Conservation (phyloP, 2,329 filamentous ascomycete genomes). For the Phaeophleospora eucalypticola region DNA sequence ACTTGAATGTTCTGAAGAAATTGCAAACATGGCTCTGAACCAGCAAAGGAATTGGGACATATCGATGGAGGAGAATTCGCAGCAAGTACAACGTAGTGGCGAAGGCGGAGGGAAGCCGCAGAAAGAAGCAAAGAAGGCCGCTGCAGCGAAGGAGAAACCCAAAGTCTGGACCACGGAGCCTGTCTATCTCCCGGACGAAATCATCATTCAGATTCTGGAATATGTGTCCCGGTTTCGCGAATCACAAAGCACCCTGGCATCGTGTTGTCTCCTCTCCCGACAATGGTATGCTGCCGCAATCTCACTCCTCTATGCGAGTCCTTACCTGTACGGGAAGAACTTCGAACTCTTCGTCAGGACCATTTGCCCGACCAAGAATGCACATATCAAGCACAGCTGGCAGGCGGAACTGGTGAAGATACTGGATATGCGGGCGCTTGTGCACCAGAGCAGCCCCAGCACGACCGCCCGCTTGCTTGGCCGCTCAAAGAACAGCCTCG, state of each 20-base stretch:
- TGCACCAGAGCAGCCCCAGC: constrained; percentile 57
- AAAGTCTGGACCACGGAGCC: constrained; percentile 21
- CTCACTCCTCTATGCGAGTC: constrained; percentile 49
- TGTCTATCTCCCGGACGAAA: constrained; percentile 51
- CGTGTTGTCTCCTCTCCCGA: constrained; percentile 50
- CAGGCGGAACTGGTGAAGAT: constrained; percentile 49
- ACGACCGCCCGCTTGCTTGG: constrained; percentile 55
- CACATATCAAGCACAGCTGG: constrained; percentile 47
- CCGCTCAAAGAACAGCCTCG: constrained; percentile 49
- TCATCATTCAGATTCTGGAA: constrained; percentile 49
- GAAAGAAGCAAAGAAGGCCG: constrained; percentile 2
- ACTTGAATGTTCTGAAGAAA: too few relatives aligned
- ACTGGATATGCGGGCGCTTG: constrained; percentile 52
- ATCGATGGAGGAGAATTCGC: constrained; percentile 35
- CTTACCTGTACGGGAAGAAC: constrained; percentile 49
- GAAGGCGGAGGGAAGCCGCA: background rate
- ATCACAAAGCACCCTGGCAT: constrained; percentile 47
- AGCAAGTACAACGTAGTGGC: constrained; percentile 17
- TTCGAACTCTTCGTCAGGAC: constrained; percentile 53
- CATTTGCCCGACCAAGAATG: constrained; percentile 51
- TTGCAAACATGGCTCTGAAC: constrained; percentile 31
- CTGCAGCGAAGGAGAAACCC: constrained; percentile 2
- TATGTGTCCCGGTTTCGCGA: constrained; percentile 36
- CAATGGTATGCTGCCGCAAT: constrained; percentile 56
- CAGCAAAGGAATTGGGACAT: constrained; percentile 34